Evolutionary conservation across 129 eudicot genomes (phyloP), one percentile per base, ranked within the genome.

Genomic region (Lonicera japonica): DNA sequence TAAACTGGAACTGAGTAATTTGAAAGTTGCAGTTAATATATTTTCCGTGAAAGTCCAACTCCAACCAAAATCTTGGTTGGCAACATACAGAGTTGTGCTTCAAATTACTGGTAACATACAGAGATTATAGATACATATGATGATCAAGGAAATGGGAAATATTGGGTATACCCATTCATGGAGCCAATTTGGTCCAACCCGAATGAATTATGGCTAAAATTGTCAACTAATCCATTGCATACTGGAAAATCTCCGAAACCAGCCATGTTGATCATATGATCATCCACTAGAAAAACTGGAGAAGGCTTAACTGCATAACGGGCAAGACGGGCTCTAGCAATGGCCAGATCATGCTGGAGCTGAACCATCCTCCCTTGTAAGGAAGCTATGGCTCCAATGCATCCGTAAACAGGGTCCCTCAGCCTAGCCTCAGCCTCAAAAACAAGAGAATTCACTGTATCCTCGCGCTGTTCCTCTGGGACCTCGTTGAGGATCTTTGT

Each of bases 361-460:
- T 84, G 83, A 39, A 78, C 73, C 97, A 90, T 90, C 75, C 74
- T 77, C 58, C 76, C 77, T 53, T 90, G 87, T 12, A 90, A 70
- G 16, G 95, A 77, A 0, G 97, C 89, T 40, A 90, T 90, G 12
- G 95, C 95, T 1, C 97, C 97, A 54, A 90, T 84, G 87, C 97
- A 90, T 5, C 97, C 97, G n/a, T 90, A 90, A 21, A 90, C 90
- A 0, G 97, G 97, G 83, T 90, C 97, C 43, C 73, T 72, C 15
- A 90, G 94, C 65, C 97, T 75, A 1, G 82, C 87, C 79, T 86
- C 94, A 0, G 97, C 97, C 83, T 90, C 97, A 21, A 75, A 90
- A 17, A 84, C 88, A 4, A 90, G 80, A 4, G 97, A 86, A 60
- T 81, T 87, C 17, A 90, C 97, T 0, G 95, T 73, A 58, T 86